A percentile compares a stretch with the other conserved stretches of the same genome.
phyloP scores from a whole-genome alignment of 805 yeast species.

The Metschnikowia vanudenii region DNA sequence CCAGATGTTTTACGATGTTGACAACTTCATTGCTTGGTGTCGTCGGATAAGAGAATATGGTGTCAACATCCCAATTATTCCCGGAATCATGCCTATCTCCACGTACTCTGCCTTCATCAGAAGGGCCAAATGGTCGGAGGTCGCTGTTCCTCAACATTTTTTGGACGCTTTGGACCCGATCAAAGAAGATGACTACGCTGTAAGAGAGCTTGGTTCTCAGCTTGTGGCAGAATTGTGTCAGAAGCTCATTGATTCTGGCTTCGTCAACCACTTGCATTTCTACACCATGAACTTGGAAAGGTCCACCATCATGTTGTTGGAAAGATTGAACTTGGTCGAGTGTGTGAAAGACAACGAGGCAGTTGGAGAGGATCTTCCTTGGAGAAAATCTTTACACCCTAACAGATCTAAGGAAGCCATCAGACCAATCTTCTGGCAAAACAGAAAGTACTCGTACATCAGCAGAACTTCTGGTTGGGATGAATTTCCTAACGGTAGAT shows the following conservation, averaged over 20 bases:
- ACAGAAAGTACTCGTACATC: slow-evolving; percentile 85
- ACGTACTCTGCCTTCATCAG: slow-evolving; percentile 90
- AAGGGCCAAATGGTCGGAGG: slow-evolving; percentile 92
- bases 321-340: slow-evolving; percentile 60
- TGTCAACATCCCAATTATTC: slow-evolving; percentile 82
- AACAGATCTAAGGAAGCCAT: slow-evolving; percentile 76
- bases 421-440: slow-evolving; percentile 95
- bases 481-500: slow-evolving; percentile 97
- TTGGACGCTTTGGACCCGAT: slow-evolving; percentile 69
- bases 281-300: slow-evolving; percentile 97
- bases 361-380: slow-evolving; percentile 58
- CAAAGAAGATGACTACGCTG: slow-evolving; percentile 86
- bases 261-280: slow-evolving; percentile 84
- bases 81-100: slow-evolving; percentile 99
- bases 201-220: slow-evolving; percentile 81
- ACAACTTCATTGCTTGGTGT: slow-evolving; percentile 83
- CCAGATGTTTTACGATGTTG: slow-evolving; percentile 96
- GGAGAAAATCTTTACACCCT: slow-evolving; percentile 88
- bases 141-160: slow-evolving; percentile 74
- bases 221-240: slow-evolving; percentile 82
- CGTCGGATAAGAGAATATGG: slow-evolving; percentile 65
- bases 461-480: slow-evolving; percentile 93
- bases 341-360: slow-evolving; percentile 37
- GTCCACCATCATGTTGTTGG: slow-evolving; percentile 84
- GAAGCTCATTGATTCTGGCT: slow-evolving; percentile 65